phyloP scores from a whole-genome alignment of 176 grass and related monocot species.

The Saccharum spontaneum region DNA sequence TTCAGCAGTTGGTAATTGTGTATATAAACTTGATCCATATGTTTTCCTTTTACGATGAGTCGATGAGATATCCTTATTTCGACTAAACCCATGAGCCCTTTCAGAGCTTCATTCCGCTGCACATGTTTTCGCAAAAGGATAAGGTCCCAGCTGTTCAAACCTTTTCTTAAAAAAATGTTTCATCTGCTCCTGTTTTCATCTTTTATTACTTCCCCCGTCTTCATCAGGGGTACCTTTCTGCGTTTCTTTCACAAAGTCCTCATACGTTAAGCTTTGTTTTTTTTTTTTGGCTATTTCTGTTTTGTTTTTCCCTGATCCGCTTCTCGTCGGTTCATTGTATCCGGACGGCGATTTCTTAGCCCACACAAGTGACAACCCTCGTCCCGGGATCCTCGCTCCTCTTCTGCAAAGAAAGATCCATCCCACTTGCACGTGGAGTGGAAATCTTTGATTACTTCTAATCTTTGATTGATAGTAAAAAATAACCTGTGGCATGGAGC shows the following conservation, averaged over 20 bases:
- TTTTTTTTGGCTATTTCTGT: background rate
- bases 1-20: background rate
- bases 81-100: no score
- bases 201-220: background rate
- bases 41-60: background rate
- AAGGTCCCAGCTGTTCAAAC: no score
- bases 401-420: background rate
- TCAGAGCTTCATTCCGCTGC: background rate
- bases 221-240: background rate
- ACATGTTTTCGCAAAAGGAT: background rate
- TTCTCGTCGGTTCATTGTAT: background rate
- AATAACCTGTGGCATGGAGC: background rate
- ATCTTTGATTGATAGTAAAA: background rate
- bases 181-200: background rate
- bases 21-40: background rate
- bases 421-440: background rate
- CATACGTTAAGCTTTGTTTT: background rate
- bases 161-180: background rate
- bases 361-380: background rate
- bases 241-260: background rate
- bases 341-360: background rate
- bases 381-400: background rate
- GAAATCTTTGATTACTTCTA: background rate
- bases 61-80: background rate
- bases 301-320: background rate